Evolutionary conservation across 352 stramenopile species (phyloP), one percentile per base, ranked within the genome.

Genomic region (Blastocystis sp.): DNA sequence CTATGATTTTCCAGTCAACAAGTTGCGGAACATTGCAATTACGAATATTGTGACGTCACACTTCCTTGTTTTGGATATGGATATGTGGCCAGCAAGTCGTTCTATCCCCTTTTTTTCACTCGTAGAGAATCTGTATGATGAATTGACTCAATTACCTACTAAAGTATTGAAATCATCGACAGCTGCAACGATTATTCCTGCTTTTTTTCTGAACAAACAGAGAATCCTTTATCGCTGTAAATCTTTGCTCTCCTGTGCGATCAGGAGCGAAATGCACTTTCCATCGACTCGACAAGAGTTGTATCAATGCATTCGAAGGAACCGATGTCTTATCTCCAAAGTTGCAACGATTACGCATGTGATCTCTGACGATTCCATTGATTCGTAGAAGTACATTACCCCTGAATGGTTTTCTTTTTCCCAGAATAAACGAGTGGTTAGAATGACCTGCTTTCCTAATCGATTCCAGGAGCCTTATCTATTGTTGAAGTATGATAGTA

Each of bases 61-160:
- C 34, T 87, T 87, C 26, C 41, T 73, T 13, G 39, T 87, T 3
- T 59, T 76, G 23, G 76, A 87, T 77, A 87, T 87, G 76, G 76
- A 87, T 39, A 87, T 87, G 76, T 87, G 76, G 76, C 76, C 76
- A 13, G 56, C 56, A n/a, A 7, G 76, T 87, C 23, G 26, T 47
- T 45, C 4, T 87, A 0, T 11, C 3, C 9, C 13, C 7, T 8
- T 34, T 11, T 26, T 47, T 26, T 87, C 18, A 77, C 20, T 15
- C 1, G 1, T 41, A 80, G 69, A 23, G 26, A 61, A 26, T 8
- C 18, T 80, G 1, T 80, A 80, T 41, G 18, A n/a, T 3, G 13
- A 62, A 23, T 26, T 80, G 20, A 7, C 26, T n/a, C 3, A 23
- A 11, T 41, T 80, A 45, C 69, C 69, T 13, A 34, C 1, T 34